Evolutionary conservation across 1,139 yeast genomes (phyloP).

Genomic region (Zygosaccharomyces sapae): DNA sequence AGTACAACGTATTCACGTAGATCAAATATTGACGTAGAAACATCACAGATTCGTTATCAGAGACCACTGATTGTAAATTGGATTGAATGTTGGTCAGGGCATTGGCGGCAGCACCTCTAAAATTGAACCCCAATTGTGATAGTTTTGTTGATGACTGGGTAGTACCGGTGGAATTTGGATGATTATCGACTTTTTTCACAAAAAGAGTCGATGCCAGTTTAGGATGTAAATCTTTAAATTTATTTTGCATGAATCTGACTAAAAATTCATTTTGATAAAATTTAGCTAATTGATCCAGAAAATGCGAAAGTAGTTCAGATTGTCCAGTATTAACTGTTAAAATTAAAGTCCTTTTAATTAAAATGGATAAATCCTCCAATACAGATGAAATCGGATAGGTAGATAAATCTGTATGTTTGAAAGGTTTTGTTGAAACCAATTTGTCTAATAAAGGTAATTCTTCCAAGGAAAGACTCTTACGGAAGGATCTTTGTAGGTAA

Average conservation of each 20-base stretch:
- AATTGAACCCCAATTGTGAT: conserved; percentile 29
- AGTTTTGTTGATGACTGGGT: conserved; percentile 18
- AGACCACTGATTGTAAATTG: conserved; percentile 33
- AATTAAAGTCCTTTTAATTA: conserved; percentile 47
- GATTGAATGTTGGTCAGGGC: conserved; percentile 35
- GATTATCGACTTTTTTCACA: conserved; percentile 22
- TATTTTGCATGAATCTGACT: conserved; percentile 31
- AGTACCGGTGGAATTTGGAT: conserved; percentile 11
- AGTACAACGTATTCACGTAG: conserved; percentile 32
- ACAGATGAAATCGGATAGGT: conserved; percentile 70
- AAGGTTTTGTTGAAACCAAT: conserved; percentile 20
- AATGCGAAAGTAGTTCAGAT: conserved; percentile 22
- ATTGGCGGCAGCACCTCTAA: conserved; percentile 33
- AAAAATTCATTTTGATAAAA: conserved; percentile 34
- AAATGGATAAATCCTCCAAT: conserved; percentile 76
- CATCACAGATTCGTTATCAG: conserved; percentile 28
- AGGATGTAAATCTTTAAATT: conserved; percentile 28
- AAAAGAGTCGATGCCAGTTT: conserved; percentile 21
- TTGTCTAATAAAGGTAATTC: conserved; percentile 54
- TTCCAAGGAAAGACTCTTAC: conserved; percentile 76
- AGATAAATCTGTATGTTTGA: conserved; percentile 43
- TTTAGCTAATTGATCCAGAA: conserved; percentile 28
- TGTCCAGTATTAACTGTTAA: conserved; percentile 35
- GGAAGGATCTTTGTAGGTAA: conserved; percentile 73
- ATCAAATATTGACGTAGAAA: conserved; percentile 33